These are phyloP conservation scores for Austropuccinia psidii DNA, from an alignment of 1,284 basidiomycete genomes.

Conservation along the genomic window DNA sequence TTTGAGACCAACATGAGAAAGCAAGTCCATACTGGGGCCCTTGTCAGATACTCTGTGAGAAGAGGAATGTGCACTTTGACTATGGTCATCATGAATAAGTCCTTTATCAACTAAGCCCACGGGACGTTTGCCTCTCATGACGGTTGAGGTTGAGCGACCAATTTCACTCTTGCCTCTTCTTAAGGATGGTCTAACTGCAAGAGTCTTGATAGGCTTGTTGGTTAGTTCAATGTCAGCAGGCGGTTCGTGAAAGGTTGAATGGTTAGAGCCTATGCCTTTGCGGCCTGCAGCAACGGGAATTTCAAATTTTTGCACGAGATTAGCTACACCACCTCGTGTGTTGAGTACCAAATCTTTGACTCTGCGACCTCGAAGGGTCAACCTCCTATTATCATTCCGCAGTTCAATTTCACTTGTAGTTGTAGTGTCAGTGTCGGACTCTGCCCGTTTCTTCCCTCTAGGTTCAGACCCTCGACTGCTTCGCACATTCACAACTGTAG, in stretches of 20 bases:
- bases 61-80: conserved; percentile 14
- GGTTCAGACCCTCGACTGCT: background rate
- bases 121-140: conserved; percentile 26
- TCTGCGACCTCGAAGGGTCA: conserved; percentile 26
- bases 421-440: conserved; percentile 28
- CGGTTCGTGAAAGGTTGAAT: background rate
- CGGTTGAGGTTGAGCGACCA: conserved; percentile 11
- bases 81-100: background rate
- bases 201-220: conserved; percentile 13
- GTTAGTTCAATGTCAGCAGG: background rate
- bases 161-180: conserved; percentile 36
- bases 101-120: background rate
- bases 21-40: background rate
- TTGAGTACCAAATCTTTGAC: conserved; percentile 15
- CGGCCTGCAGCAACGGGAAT: conserved; percentile 3
- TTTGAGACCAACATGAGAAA: too few species aligned
- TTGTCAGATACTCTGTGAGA: background rate
- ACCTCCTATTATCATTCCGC: conserved; percentile 7
- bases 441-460: background rate
- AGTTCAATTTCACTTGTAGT: conserved; percentile 29
- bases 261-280: background rate
- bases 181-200: conserved; percentile 20
- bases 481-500: conserved; percentile 31
- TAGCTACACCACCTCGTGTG: conserved; percentile 29
- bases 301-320: conserved; percentile 35